Evolutionary conservation across 2,329 filamentous ascomycete genomes (phyloP), one percentile per base, ranked within the genome.

Genomic region (Tricladium varicosporioides): DNA sequence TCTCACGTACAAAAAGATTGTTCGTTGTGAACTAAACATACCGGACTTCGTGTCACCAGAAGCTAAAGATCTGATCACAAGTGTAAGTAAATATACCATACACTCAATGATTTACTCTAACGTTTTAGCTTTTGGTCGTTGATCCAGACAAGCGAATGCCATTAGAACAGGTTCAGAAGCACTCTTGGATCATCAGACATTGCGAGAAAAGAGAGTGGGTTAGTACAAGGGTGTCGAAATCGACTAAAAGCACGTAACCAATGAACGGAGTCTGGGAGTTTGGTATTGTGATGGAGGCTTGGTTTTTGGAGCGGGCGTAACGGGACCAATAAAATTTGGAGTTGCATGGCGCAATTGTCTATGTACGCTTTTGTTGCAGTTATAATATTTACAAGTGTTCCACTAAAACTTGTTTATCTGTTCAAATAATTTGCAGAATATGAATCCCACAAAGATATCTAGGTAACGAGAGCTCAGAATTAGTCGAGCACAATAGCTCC

Each of bases 131-230:
- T 40, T 82, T 97, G 44, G 91, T 96, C 16, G 80, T 97, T 56
- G 91, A 97, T 69, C 92, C 92, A 0, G 90, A 94, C 68, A 95
- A 95, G 80, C 82, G 92, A 61, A 88, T 97, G 65, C 82, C 91
- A 2, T 82, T 97, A 11, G 91, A 95, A 14, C 86, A 95, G 57
- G 87, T 97, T 33, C 86, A 92, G 72, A 79, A 80, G 49, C 93
- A 97, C 72, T 92, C 92, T 11, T 97, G 92, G 92, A 96, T 97
- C 68, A 70, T 96, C 64, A 96, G 96, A 79, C 90, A 97, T 73
- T 96, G 92, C 71, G 47, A 54, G 14, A 22, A 54, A n/a, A 44
- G 45, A 13, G 48, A 50, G 47, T 47, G 47, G 40, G 56, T 22
- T 45, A 53, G 36, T 15, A 53, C 32, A 42, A 53, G 42, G 40